These are phyloP conservation scores for Talaromyces atroroseus DNA, from an alignment of 2,329 filamentous ascomycete genomes.

Conservation along the genomic window DNA sequence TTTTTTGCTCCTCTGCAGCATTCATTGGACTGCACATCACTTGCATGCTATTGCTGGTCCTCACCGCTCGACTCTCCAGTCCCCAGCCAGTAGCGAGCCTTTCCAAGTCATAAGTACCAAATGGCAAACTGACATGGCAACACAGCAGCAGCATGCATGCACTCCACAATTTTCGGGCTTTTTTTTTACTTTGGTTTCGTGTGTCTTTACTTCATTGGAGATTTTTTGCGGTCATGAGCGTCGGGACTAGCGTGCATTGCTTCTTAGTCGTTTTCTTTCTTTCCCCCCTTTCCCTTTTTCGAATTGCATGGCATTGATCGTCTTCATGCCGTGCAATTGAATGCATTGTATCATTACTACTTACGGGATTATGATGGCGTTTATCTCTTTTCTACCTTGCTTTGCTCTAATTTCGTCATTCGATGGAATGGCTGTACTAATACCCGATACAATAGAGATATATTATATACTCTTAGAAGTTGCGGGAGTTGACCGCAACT, in stretches of 20 bases:
- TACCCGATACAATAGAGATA: neutral
- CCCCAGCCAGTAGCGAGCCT: too few relatives aligned
- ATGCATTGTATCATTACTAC: slow-evolving; percentile 1
- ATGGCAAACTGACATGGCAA: neutral
- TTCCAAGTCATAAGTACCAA: too few relatives aligned
- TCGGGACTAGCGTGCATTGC: slow-evolving; percentile 5
- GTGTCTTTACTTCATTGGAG: slow-evolving; percentile 1
- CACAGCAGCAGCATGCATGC: neutral
- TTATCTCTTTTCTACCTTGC: neutral
- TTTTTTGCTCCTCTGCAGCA: too few relatives aligned
- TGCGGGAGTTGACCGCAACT: too few relatives aligned
- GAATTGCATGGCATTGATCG: neutral
- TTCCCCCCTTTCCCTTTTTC: neutral
- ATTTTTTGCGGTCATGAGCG: neutral
- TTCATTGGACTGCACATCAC: neutral
- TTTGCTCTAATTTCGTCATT: neutral
- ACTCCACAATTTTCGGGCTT: neutral
- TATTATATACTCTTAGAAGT: neutral
- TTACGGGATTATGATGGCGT: slow-evolving; percentile 4
- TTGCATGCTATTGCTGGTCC: neutral
- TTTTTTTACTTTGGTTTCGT: neutral
- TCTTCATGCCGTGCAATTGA: neutral
- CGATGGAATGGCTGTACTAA: neutral
- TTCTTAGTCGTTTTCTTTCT: neutral
- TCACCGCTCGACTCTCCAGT: slow-evolving; percentile 5